phyloP scores from a whole-genome alignment of 2,329 filamentous ascomycete species.

The Cladosporium oxysporum region DNA sequence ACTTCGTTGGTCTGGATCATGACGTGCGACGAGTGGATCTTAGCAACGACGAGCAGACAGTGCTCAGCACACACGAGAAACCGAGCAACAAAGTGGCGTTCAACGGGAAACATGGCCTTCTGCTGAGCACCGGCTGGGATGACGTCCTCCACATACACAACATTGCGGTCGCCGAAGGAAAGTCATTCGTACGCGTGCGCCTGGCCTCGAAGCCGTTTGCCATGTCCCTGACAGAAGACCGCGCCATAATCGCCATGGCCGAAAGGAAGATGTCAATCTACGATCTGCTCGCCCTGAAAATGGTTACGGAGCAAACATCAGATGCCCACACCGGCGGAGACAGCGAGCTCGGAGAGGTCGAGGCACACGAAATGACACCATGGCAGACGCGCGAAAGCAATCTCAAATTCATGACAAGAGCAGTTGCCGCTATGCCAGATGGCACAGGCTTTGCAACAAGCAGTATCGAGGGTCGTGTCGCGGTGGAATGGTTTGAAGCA shows the following conservation, averaged over 20 bases:
- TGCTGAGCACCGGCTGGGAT: slow-evolving; percentile 94
- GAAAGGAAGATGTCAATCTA: slow-evolving; percentile 93
- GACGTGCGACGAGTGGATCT: slow-evolving; percentile 76
- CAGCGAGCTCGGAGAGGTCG: slow-evolving; percentile 38
- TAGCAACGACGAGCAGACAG: slow-evolving; percentile 66
- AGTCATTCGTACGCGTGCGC: slow-evolving; percentile 48
- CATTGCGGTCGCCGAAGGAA: slow-evolving; percentile 38
- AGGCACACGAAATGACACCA: slow-evolving; percentile 60
- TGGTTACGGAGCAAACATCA: slow-evolving; percentile 54
- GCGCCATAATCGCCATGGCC: slow-evolving; percentile 94
- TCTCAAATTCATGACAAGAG: slow-evolving; percentile 92
- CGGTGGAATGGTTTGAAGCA: slow-evolving; percentile 97
- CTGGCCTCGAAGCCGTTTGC: slow-evolving; percentile 90
- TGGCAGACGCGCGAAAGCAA: slow-evolving; percentile 95
- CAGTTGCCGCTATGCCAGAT: slow-evolving; percentile 93
- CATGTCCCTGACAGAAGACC: slow-evolving; percentile 73
- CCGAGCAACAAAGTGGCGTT: slow-evolving; percentile 84
- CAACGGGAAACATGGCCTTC: slow-evolving; percentile 70
- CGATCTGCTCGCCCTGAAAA: slow-evolving; percentile 70
- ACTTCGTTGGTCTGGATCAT: slow-evolving; percentile 83
- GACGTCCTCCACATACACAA: slow-evolving; percentile 83
- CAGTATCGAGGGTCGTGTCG: slow-evolving; percentile 92
- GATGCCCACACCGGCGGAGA: slow-evolving; percentile 21
- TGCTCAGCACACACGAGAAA: slow-evolving; percentile 71
- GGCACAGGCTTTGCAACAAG: slow-evolving; percentile 90